Evolutionary conservation across 345 rosid genomes (phyloP).

Genomic region (Eutrema japonicum): DNA sequence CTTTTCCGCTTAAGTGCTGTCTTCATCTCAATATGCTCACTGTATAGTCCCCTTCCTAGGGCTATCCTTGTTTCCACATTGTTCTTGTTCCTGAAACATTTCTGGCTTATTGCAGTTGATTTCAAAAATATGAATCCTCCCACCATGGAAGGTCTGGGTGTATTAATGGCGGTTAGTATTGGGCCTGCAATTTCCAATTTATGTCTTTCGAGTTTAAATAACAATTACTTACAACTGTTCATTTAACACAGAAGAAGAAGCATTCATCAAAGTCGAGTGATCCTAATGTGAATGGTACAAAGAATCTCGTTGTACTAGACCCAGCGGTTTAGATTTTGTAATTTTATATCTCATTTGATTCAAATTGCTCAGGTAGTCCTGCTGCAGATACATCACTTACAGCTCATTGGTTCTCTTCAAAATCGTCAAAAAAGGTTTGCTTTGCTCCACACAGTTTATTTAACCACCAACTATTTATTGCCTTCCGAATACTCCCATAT

Average conservation of each 20-base stretch:
- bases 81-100: constrained; percentile 11
- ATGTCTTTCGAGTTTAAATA: not conserved
- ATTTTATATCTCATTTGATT: constrained; percentile 26
- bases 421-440: constrained; percentile 77
- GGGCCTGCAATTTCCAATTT: not conserved
- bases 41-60: not conserved
- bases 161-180: constrained; percentile 57
- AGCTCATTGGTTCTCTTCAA: constrained; percentile 81
- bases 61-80: not conserved
- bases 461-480: constrained; percentile 15
- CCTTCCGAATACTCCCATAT: constrained; percentile 4
- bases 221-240: constrained; percentile 11
- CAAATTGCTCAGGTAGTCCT: constrained; percentile 56
- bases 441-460: constrained; percentile 15
- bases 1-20: not conserved
- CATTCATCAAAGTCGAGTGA: constrained; percentile 55
- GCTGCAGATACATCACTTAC: constrained; percentile 55
- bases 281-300: constrained; percentile 61
- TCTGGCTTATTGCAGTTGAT: constrained; percentile 56
- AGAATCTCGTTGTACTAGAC: constrained; percentile 17
- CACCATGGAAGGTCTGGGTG: constrained; percentile 71
- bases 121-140: constrained; percentile 66
- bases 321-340: constrained; percentile 17
- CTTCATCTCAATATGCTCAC: constrained; percentile 8
- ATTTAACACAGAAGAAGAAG: constrained; percentile 59